Evolutionary conservation across 306 rosid genomes (phyloP), one percentile per base, ranked within the genome.

Genomic region (Arachis hypogaea): DNA sequence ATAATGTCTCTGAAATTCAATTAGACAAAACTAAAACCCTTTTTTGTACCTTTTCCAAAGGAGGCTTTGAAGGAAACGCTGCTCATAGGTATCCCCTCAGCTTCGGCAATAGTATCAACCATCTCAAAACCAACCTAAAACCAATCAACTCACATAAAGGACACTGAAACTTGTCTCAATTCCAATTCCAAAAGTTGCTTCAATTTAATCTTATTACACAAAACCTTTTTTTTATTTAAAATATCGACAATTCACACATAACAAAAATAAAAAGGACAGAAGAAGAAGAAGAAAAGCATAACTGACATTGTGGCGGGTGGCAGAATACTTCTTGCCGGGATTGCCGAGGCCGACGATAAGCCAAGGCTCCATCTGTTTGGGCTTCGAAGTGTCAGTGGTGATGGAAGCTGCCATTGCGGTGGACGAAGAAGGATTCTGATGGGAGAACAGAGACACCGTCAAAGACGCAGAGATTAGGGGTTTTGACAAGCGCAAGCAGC

Each of bases 51-150:
- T 89, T 93, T 89, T 72, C 98, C 97, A 51, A 89, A 54, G 6
- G 88, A 83, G 52, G 98, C 96, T 82, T 81, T 93, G 87, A 91
- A 89, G 71, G 97, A 89, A 78, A 88, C 88, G 3, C 80, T 82
- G 80, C 62, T 89, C 72, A 88, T 78, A 38, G 91, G 74, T 64
- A 91, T 91, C 77, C 96, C 94, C 84, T 91, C 96, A 78, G 96
- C 89, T 82, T 88, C 96, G 58, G 97, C 98, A 51, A 93, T 87
- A 66, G 89, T 41, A 82, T 94, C 96, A 83, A 94, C 92, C 95
- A 94, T 85, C 85, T 88, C 96, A 77, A 94, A 91, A 44, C 98
- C 98, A 84, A 91, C 94, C 98, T 93, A 82, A 54, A 85, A 73
- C 59, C 59, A 40, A 61, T 11, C 60, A 12, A 45, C 62, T 76